Evolutionary conservation across 2,329 filamentous ascomycete species (phyloP).

Genomic region (Gnomoniopsis smithogilvyi): DNA sequence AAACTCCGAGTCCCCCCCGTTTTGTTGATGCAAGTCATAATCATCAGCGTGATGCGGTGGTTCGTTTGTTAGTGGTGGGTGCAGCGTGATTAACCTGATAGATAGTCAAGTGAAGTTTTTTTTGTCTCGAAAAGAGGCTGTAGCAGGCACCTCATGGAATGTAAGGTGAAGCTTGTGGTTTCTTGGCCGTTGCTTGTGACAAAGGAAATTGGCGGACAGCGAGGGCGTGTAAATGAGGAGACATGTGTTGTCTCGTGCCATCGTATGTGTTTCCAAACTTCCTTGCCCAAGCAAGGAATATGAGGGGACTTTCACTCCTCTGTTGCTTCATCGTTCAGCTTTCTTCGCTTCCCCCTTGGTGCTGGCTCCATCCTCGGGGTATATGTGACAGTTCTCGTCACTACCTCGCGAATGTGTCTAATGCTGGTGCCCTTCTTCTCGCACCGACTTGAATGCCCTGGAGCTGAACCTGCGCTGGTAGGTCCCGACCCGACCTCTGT

Average conservation of each 20-base stretch:
- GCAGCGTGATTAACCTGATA: background rate
- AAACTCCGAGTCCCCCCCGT: conserved; percentile 11
- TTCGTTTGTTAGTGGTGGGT: background rate
- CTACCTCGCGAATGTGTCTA: conserved; percentile 78
- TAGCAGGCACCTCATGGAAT: background rate
- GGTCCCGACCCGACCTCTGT: conserved; percentile 50
- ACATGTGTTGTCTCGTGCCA: conserved; percentile 1
- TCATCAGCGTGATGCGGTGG: conserved; percentile 12
- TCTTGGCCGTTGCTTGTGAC: background rate
- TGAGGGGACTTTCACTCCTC: background rate
- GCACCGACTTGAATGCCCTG: conserved; percentile 36
- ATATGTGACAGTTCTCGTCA: conserved; percentile 92
- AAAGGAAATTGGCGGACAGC: background rate
- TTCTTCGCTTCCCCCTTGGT: conserved; percentile 89
- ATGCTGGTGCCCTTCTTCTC: conserved; percentile 55
- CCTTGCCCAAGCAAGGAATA: conserved; percentile 5
- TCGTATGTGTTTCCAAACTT: conserved; percentile 8
- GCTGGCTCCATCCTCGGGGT: conserved; percentile 83
- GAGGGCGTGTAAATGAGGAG: background rate
- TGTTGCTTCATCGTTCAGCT: conserved; percentile 37
- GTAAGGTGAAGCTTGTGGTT: background rate
- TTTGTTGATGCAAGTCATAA: conserved; percentile 18
- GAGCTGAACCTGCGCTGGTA: conserved; percentile 8
- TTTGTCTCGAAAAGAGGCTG: background rate
- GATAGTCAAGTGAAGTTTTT: background rate